These are phyloP conservation scores for Pleurotus cornucopiae DNA, from an alignment of 768 basidiomycete species.

Conservation along the genomic window DNA sequence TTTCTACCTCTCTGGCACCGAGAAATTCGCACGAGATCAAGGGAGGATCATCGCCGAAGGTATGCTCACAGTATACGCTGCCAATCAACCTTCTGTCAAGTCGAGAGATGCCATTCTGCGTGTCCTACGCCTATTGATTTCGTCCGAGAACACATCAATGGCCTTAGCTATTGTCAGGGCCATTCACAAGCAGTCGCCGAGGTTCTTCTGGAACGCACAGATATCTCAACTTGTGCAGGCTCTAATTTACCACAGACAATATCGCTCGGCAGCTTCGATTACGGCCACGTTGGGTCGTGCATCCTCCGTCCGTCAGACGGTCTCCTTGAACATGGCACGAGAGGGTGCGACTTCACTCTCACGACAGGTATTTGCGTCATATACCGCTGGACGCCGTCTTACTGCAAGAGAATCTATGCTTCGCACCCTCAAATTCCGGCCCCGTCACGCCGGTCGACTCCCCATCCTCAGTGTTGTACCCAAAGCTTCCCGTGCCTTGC, in stretches of 20 bases:
- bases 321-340: conserved; percentile 23
- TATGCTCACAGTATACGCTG: conserved; percentile 31
- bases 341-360: conserved; percentile 28
- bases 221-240: conserved; percentile 33
- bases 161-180: conserved; percentile 36
- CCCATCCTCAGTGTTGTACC: conserved; percentile 18
- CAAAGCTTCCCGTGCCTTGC: conserved; percentile 20
- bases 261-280: conserved; percentile 27
- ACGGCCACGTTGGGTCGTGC: conserved; percentile 17
- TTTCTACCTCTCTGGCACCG: conserved; percentile 29
- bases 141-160: conserved; percentile 28
- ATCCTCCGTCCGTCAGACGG: conserved; percentile 25
- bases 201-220: conserved; percentile 36
- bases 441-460: conserved; percentile 12
- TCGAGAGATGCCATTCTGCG: conserved; percentile 45
- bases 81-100: conserved; percentile 22
- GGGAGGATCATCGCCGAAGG: conserved; percentile 29
- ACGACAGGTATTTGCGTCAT: conserved; percentile 9
- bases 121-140: conserved; percentile 35
- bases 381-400: conserved; percentile 1
- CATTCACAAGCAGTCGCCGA: conserved; percentile 27
- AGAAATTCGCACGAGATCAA: conserved; percentile 22
- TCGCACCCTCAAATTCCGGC: conserved; percentile 21
- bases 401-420: conserved; percentile 21
- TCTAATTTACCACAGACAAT: conserved; percentile 37